These are phyloP conservation scores for Leucosporidium scottii DNA, from an alignment of 768 basidiomycete species.

Conservation along the genomic window DNA sequence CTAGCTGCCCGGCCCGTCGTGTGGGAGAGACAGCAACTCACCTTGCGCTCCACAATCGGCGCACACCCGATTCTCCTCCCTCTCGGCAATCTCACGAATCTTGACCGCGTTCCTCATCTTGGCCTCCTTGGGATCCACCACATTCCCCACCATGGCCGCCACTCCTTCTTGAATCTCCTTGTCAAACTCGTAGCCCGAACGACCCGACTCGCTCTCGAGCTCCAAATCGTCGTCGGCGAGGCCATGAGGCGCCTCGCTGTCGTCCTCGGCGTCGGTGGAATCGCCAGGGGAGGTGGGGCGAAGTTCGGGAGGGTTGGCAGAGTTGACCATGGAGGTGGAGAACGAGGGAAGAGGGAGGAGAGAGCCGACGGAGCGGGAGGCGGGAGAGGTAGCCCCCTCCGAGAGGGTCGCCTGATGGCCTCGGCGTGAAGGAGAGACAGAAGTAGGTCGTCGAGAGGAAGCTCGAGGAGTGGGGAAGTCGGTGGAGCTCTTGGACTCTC, in stretches of 20 bases:
- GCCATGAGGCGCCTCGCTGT: neutral
- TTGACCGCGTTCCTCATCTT: neutral
- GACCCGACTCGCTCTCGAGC: neutral
- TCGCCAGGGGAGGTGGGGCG: neutral
- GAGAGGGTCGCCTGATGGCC: neutral
- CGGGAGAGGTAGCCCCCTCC: neutral
- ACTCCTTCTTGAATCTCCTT: neutral
- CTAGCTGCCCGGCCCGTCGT: neutral
- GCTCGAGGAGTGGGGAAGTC: neutral
- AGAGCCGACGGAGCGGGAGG: neutral
- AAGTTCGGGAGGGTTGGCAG: too few species aligned
- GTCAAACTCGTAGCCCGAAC: neutral
- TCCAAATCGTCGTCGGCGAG: neutral
- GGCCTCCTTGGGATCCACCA: neutral
- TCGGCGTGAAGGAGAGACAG: conserved; percentile 1
- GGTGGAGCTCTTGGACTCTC: conserved; percentile 18
- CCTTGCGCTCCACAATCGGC: conserved; percentile 21
- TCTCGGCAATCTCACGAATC: conserved; percentile 9
- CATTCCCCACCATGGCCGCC: neutral
- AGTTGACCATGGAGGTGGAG: too few species aligned
- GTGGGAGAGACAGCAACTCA: neutral
- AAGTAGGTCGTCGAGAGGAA: neutral
- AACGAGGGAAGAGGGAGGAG: too few species aligned
- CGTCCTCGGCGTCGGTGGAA: neutral
- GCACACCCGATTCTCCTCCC: conserved; percentile 14